phyloP scores from a whole-genome alignment of 2,329 filamentous ascomycete genomes.

The Aschersonia sp. region DNA sequence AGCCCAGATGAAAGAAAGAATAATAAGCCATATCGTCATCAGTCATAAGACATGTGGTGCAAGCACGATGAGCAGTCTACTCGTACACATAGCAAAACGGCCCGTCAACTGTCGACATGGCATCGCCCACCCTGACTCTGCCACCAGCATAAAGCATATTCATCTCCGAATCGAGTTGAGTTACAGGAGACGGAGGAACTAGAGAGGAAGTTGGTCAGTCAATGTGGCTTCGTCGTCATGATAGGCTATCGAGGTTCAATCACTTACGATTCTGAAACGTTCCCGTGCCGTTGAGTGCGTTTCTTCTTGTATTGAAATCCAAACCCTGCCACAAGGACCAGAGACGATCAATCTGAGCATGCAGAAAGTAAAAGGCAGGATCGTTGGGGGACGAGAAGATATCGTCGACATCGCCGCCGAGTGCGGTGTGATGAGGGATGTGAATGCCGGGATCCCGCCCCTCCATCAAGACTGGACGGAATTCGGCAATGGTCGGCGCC shows the following conservation, averaged over 20 bases:
- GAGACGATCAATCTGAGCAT: conserved; percentile 2
- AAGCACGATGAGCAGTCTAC: neutral
- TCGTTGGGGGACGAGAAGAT: conserved; percentile 3
- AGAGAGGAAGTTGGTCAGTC: neutral
- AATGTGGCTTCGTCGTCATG: neutral
- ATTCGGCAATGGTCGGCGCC: neutral
- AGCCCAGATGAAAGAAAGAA: no score
- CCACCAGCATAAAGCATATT: conserved; percentile 2
- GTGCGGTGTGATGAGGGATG: neutral
- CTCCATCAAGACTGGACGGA: conserved; percentile 2
- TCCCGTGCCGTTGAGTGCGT: conserved; percentile 1
- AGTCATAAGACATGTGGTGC: neutral
- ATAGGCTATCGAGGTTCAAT: neutral
- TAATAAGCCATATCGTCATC: neutral
- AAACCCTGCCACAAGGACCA: conserved; percentile 5
- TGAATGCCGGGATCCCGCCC: neutral
- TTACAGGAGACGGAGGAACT: neutral
- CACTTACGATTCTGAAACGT: conserved; percentile 2
- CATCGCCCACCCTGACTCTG: neutral
- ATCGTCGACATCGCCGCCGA: conserved; percentile 3
- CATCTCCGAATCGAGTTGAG: neutral
- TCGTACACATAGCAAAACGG: neutral
- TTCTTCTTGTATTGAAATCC: neutral
- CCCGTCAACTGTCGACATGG: conserved; percentile 3
- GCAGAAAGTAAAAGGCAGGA: conserved; percentile 3